phyloP scores from a whole-genome alignment of 208 protist species.

The Leishmania aethiopica region DNA sequence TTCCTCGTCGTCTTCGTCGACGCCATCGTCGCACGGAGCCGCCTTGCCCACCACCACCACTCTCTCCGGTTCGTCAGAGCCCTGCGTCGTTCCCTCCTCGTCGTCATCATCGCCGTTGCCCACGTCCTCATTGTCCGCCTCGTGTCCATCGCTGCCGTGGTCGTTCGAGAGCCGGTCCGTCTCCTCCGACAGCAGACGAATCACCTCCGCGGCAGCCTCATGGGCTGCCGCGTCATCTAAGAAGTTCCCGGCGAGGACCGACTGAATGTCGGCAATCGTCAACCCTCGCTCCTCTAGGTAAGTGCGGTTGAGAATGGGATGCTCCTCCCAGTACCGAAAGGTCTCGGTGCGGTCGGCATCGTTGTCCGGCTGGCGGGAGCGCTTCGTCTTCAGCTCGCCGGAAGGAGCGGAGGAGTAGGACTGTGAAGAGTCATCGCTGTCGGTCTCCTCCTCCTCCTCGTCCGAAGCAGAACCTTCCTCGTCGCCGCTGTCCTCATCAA shows the following conservation, averaged over 20 bases:
- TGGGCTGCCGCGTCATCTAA: slow-evolving; percentile 51
- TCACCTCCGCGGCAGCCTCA: slow-evolving; percentile 78
- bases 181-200: slow-evolving; percentile 74
- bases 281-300: slow-evolving; percentile 68
- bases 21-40: slow-evolving; percentile 10
- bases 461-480: slow-evolving; percentile 22
- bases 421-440: slow-evolving; percentile 29
- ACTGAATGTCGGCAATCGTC: slow-evolving; percentile 73
- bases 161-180: slow-evolving; percentile 49
- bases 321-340: slow-evolving; percentile 67
- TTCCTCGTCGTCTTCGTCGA: slow-evolving; percentile 8
- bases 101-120: slow-evolving; percentile 24
- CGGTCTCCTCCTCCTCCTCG: slow-evolving; percentile 30
- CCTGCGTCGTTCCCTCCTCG: not conserved
- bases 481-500: slow-evolving; percentile 36
- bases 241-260: slow-evolving; percentile 60
- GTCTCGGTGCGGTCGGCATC: slow-evolving; percentile 36
- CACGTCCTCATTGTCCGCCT: slow-evolving; percentile 51
- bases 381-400: slow-evolving; percentile 10
- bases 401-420: slow-evolving; percentile 25
- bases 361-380: slow-evolving; percentile 28
- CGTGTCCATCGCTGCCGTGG: slow-evolving; percentile 45
- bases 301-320: slow-evolving; percentile 69
- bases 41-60: not conserved
- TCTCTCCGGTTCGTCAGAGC: not conserved